Evolutionary conservation across 1,284 basidiomycete genomes (phyloP), one percentile per base, ranked within the genome.

Genomic region (Puccinia novopanici): DNA sequence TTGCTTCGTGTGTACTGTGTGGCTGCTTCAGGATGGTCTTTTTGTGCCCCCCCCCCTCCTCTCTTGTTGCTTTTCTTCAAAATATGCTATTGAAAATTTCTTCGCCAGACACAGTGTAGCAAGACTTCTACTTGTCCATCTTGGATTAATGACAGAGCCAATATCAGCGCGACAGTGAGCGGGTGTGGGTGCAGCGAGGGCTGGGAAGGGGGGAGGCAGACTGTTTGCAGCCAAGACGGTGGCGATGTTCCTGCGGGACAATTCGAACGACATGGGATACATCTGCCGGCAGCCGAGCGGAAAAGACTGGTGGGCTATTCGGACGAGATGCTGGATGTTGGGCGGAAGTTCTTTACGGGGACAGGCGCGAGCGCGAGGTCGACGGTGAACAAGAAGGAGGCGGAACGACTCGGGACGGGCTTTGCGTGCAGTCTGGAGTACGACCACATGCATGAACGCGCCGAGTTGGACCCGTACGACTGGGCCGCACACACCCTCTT

Each of bases 401-500:
- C 65, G 2, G 6, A 6, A 2, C 15, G 27, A 42, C 40, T 77
- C 30, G 37, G 50, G 12, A 27, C 48, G 22, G 15, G 5, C 3
- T 57, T 77, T 13, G 12, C 24, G 5, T 12, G 37, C 22, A 27
- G 30, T 9, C 63, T 68, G 8, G 30, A 37, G 6, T 55, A 67
- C 54, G 40, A 52, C n/a, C 13, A 30, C 0, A 50, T 12, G 17
- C 4, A 42, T 9, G 75, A 63, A 22, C 5, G 65, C 6, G 30
- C 75, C 0, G 27, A 40, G 17, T 27, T 77, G 1, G 63, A 77
- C 24, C 75, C 75, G 0, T 30, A 0, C 0, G 63, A 70, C 4
- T 68, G 75, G 50, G 75, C 81, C 19, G 82, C 78, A 15, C 48
- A 81, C 12, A 50, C 59, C n/a, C 50, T 83, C 4, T 54, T 81